Evolutionary conservation across 75 land plant species (phyloP).

Genomic region (Cunninghamia lanceolata): DNA sequence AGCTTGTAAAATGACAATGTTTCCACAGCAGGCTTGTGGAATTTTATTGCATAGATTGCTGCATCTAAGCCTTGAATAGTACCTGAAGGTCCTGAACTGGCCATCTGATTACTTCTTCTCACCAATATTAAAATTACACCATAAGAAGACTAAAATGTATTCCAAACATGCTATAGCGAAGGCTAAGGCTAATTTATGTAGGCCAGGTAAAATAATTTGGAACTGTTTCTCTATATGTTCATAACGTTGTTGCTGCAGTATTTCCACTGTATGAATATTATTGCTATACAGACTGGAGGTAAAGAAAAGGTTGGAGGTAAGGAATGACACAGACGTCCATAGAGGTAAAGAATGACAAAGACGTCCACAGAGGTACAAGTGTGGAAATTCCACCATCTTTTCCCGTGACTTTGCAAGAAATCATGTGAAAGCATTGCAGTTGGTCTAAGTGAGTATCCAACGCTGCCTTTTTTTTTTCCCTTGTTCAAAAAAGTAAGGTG

Average conservation of each 20-base stretch:
- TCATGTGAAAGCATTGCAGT: background rate
- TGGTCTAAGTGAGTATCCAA: background rate
- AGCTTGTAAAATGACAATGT: conserved; percentile 8
- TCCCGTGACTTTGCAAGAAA: background rate
- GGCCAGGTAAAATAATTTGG: background rate
- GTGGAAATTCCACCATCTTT: background rate
- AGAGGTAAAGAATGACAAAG: background rate
- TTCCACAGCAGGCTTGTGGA: background rate
- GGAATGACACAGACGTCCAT: background rate
- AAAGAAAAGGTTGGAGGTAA: background rate
- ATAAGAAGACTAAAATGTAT: background rate
- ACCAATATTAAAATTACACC: background rate
- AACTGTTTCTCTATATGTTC: background rate
- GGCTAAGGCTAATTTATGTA: background rate
- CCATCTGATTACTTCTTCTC: background rate
- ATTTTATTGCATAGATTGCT: conserved; percentile 9
- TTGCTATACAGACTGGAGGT: background rate
- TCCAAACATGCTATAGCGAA: background rate
- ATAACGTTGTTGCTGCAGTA: background rate
- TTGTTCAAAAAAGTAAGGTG: background rate
- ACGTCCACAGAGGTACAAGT: too few species aligned
- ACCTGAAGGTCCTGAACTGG: background rate
- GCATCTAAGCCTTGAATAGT: conserved; percentile 1
- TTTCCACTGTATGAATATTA: background rate
- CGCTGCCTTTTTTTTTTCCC: background rate